Base-by-base conservation (phyloP, 331 rosid species). In the Arachis monticola region DNA sequence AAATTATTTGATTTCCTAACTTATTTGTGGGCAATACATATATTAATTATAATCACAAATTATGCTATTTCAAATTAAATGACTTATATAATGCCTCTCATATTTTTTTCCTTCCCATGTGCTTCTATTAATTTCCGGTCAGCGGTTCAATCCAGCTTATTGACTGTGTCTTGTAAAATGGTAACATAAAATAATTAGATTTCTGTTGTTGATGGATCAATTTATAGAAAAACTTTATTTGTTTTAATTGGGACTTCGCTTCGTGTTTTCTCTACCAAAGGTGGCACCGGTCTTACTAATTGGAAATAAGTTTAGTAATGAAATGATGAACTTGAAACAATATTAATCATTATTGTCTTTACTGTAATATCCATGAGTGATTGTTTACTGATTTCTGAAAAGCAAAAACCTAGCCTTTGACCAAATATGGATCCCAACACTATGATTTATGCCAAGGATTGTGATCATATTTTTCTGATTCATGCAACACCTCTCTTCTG, bases 241-340 rank as follows among this genome's bases (percentile, higher is more conserved):
- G 38, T 65, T 53, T 53, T 5, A n/a, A 13, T 53, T n/a, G n/a
- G 59, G 59, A 13, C 30, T 13, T 53, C 27, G n/a, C 27, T 53
- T 14, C 57, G 13, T 9, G 5, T 6, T 10, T 53, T n/a, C n/a
- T 50, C 5, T 5, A 53, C 59, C 59, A 13, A 51, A n/a, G 30
- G 59, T 53, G n/a, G 31, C 59, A 2, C n/a, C 27, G 7, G 30
- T 13, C 6, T 13, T 65, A 8, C 56, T 44, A 53, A 57, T 17
- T 51, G 62, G 44, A n/a, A n/a, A n/a, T 51, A 47, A 65, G 73
- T 42, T 65, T 35, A 44, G 8, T 32, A n/a, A 10, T 66, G 59
- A 60, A 76, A n/a, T 44, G 17, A 14, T 58, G 68, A 57, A 57
- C 69, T 30, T 27, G 10, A 9, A n/a, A n/a, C n/a, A 44, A 8